A percentile compares a stretch with the other conserved stretches of the same genome.
Conservation (phyloP, 176 grass and related monocot genomes). For the Canna indica region DNA sequence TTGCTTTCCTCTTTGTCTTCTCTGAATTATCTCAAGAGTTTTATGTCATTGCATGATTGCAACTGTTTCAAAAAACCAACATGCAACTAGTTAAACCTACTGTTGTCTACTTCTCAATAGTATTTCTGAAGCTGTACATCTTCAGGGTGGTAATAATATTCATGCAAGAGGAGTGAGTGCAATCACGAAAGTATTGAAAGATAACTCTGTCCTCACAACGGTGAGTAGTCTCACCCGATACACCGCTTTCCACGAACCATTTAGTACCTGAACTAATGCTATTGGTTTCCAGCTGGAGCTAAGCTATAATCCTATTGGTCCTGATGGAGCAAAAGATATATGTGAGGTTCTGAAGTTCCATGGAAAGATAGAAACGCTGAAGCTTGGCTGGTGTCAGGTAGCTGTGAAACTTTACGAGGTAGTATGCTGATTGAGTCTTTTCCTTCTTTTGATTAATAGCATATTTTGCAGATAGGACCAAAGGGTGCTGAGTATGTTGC, state of each 20-base stretch:
- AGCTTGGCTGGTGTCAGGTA: slow-evolving; percentile 99
- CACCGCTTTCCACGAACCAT: background rate
- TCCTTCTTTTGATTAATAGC: background rate
- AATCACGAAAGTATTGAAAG: slow-evolving; percentile 78
- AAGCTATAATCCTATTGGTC: slow-evolving; percentile 87
- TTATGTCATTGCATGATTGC: background rate
- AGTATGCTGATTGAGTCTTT: background rate
- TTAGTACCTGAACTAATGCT: slow-evolving; percentile 29
- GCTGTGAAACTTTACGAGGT: slow-evolving; percentile 1
- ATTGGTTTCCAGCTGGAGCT: slow-evolving; percentile 68
- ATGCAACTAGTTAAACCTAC: background rate
- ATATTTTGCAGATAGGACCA: slow-evolving; percentile 68
- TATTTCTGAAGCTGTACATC: slow-evolving; percentile 15
- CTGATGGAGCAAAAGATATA: slow-evolving; percentile 66
- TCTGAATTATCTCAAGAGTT: too few relatives aligned
- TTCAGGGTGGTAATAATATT: slow-evolving; percentile 98
- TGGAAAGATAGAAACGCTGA: slow-evolving; percentile 76
- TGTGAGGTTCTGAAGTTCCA: slow-evolving; percentile 91
- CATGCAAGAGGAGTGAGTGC: slow-evolving; percentile 63
- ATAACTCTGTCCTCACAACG: slow-evolving; percentile 65
- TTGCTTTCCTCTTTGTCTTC: too few relatives aligned
- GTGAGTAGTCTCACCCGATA: slow-evolving; percentile 34
- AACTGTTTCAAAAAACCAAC: background rate
- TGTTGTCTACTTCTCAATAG: background rate
- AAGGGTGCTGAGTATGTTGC: slow-evolving; percentile 66